Base-by-base conservation (phyloP, 164 flowering plant genomes). In the Brasenia schreberi region DNA sequence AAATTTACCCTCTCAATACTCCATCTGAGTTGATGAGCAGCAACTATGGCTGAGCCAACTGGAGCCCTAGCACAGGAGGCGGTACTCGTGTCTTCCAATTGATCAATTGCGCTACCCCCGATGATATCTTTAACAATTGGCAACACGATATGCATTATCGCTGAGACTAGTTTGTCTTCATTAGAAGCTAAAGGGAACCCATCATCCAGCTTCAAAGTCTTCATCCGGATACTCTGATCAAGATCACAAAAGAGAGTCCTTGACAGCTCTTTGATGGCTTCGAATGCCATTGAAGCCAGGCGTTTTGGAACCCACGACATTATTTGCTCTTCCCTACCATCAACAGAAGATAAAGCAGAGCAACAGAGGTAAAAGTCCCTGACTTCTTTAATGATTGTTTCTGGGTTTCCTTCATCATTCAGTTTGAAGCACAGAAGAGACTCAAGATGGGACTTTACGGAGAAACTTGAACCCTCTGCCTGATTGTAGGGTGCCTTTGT, bases 21-120 rank as follows among this genome's bases (percentile, higher is more conserved):
- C 99, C 99, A 92, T 74, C 96, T 74, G 65, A 92, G 75, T 83
- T 91, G 97, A 79, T 83, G 69, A 66, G 97, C 89, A 74, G 97
- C 92, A n/a, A 89, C 74, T 68, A 89, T 71, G 0, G 97, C 97
- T 67, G 72, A 81, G 7, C 65, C 89, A 63, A 85, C 89, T 0
- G 97, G 96, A 67, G 69, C 77, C 70, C 88, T 79, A 0, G 94
- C 27, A 11, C 87, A 85, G 6, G 82, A 78, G 12, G 82, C 65
- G 56, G 81, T 85, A 77, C 81, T 82, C 2, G 58, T 76, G 16
- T 82, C 92, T 56, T 77, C 85, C 0, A 62, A 66, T 18, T 74
- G 66, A 74, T 77, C 92, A 69, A 88, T 79, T 0, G 83, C 81
- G 68, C 94, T 89, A 78, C 83, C 90, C 74, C 84, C 83, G 18